Percentiles rank a stretch among this genome's conserved stretches.
These are phyloP conservation scores for Ailanthus altissimus DNA, from an alignment of 345 rosid species.

Conservation along the genomic window DNA sequence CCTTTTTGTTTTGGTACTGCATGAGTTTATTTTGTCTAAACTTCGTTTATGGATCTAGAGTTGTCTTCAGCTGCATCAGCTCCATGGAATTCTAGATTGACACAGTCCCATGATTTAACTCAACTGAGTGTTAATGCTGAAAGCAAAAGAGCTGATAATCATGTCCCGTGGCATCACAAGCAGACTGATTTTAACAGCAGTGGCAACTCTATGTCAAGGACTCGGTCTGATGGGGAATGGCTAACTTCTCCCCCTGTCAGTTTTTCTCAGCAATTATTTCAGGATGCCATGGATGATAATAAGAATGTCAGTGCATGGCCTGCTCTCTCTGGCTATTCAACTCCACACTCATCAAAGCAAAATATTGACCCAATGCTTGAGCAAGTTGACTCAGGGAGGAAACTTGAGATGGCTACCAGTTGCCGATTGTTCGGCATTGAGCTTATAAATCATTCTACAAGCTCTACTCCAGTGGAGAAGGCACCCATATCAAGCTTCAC, in stretches of 20 bases:
- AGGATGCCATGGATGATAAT: conserved; percentile 51
- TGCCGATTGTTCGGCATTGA: conserved; percentile 83
- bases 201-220: conserved; percentile 40
- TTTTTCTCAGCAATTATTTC: conserved; percentile 47
- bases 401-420: conserved; percentile 43
- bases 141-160: conserved; percentile 48
- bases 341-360: conserved; percentile 37
- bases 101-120: conserved; percentile 55
- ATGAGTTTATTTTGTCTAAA: conserved; percentile 20
- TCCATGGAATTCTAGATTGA: conserved; percentile 54
- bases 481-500: conserved; percentile 35
- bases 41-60: conserved; percentile 32
- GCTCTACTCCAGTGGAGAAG: conserved; percentile 38
- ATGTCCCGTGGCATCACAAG: conserved; percentile 48
- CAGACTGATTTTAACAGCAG: conserved; percentile 41
- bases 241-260: conserved; percentile 46
- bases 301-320: conserved; percentile 53
- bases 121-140: conserved; percentile 44
- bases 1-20: neutral
- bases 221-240: conserved; percentile 50
- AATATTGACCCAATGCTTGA: conserved; percentile 41
- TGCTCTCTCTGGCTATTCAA: conserved; percentile 42
- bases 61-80: conserved; percentile 50
- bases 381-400: conserved; percentile 47
- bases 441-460: conserved; percentile 47